phyloP scores from a whole-genome alignment of 495 filamentous ascomycete species.

The Cercophora samala region DNA sequence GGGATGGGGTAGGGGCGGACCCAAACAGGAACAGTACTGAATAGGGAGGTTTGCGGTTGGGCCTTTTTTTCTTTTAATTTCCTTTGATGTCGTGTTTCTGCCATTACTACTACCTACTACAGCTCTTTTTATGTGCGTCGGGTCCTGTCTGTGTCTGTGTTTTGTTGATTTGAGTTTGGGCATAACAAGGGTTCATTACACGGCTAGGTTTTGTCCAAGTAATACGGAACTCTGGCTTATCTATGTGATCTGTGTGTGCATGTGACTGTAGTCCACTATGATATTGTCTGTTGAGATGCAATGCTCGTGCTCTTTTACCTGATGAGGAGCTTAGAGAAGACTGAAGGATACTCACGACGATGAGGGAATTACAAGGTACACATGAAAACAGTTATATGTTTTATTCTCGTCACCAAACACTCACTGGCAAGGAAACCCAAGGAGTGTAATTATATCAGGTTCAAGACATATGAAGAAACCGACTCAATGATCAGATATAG shows the following conservation, averaged over 20 bases:
- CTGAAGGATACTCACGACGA: too few species aligned
- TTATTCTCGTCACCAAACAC: too few species aligned
- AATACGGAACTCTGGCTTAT: not conserved
- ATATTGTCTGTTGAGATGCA: not conserved
- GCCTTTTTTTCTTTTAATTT: slow-evolving; percentile 15
- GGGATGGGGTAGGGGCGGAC: slow-evolving; percentile 9
- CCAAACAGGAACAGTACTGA: slow-evolving; percentile 13
- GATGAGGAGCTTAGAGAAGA: too few species aligned
- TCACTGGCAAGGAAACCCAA: too few species aligned
- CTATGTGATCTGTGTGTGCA: not conserved
- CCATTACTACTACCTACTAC: slow-evolving; percentile 10
- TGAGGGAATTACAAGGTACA: too few species aligned
- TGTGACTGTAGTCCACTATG: not conserved
- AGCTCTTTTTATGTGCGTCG: slow-evolving; percentile 9
- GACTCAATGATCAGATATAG: too few species aligned
- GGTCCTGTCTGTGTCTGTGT: slow-evolving; percentile 28
- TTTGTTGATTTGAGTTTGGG: slow-evolving; percentile 31
- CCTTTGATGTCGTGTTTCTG: slow-evolving; percentile 5
- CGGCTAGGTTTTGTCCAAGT: slow-evolving; percentile 1
- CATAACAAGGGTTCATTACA: slow-evolving; percentile 21
- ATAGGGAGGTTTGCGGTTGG: slow-evolving; percentile 17
- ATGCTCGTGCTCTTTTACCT: too few species aligned
- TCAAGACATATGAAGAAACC: too few species aligned
- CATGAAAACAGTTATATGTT: too few species aligned
- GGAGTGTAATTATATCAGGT: too few species aligned